phyloP scores from a whole-genome alignment of 2,329 filamentous ascomycete species.

The Magnaporthales sp. region DNA sequence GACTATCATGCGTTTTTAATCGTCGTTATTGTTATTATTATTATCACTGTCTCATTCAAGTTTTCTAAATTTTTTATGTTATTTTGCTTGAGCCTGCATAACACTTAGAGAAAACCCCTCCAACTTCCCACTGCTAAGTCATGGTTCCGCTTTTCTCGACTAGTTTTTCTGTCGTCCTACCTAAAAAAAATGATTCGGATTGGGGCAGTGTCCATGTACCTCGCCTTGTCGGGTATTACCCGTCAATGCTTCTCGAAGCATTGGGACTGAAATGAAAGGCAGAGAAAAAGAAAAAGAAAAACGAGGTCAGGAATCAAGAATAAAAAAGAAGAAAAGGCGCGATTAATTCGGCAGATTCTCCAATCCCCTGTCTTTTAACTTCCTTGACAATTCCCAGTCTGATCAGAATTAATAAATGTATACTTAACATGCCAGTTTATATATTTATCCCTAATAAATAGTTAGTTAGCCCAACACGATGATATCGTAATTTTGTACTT shows the following conservation, averaged over 20 bases:
- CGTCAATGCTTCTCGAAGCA: conserved; percentile 1
- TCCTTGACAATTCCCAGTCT: too few relatives aligned
- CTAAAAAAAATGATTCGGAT: not conserved
- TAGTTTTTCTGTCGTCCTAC: not conserved
- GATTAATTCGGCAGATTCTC: not conserved
- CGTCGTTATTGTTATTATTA: too few relatives aligned
- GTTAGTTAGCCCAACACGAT: not conserved
- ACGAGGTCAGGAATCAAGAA: too few relatives aligned
- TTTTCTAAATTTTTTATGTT: too few relatives aligned
- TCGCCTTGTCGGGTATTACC: not conserved
- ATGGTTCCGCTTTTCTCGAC: not conserved
- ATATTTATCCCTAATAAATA: not conserved
- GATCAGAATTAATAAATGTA: too few relatives aligned
- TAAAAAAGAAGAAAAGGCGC: not conserved
- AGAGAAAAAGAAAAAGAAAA: not conserved
- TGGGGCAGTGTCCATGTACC: not conserved
- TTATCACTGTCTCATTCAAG: too few relatives aligned
- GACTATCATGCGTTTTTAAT: too few relatives aligned
- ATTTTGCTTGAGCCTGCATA: too few relatives aligned
- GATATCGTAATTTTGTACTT: not conserved
- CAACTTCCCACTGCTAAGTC: too few relatives aligned
- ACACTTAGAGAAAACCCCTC: too few relatives aligned
- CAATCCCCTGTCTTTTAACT: too few relatives aligned
- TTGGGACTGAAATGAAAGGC: not conserved
- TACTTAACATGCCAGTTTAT: not conserved